phyloP scores from a whole-genome alignment of 441 rosid species.

The Aleurites moluccanus region DNA sequence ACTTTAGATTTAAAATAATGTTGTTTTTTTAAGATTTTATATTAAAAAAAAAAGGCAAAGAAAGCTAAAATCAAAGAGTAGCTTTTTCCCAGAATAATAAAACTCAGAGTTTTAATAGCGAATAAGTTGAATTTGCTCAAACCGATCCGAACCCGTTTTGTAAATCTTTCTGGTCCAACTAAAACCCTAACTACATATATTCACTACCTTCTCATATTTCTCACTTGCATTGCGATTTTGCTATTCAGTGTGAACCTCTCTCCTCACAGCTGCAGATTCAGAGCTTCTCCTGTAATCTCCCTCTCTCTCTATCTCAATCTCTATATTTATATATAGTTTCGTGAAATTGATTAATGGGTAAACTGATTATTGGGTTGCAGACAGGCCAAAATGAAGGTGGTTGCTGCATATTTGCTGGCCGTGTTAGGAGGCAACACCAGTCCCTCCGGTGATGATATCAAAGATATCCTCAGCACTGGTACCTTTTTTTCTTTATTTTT shows the following conservation, averaged over 20 bases:
- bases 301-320: neutral
- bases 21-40: no score
- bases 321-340: neutral
- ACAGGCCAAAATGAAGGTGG: constrained; percentile 29
- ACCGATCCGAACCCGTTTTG: neutral
- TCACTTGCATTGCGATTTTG: neutral
- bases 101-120: constrained; percentile 5
- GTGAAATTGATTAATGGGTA: neutral
- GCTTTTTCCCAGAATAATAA: neutral
- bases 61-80: no score
- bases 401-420: constrained; percentile 69
- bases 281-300: neutral
- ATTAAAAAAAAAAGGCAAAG: no score
- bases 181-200: constrained; percentile 9
- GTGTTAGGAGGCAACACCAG: constrained; percentile 65
- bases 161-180: neutral
- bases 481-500: neutral
- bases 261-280: neutral
- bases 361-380: neutral
- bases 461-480: constrained; percentile 69
- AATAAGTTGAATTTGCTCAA: neutral
- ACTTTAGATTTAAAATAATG: no score
- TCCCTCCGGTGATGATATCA: constrained; percentile 62
- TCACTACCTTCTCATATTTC: neutral
- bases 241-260: neutral